Evolutionary conservation across 2,329 filamentous ascomycete species (phyloP), one percentile per base, ranked within the genome.

Genomic region (Penicillium thymicola): DNA sequence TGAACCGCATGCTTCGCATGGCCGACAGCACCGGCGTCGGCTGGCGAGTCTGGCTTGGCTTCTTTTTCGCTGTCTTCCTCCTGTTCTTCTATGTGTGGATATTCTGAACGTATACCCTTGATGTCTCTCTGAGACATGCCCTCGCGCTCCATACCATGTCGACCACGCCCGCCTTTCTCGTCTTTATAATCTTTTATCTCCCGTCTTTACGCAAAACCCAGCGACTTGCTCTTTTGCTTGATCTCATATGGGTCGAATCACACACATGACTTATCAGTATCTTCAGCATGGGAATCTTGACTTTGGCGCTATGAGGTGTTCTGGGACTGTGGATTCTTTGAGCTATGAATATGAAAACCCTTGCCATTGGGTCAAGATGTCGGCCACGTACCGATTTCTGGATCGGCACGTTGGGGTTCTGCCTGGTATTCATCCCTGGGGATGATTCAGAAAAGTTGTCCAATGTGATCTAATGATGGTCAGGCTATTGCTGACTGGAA

Each of bases 1-100:
- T 99, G 94, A 96, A 91, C 72, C 82, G 92, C 57, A 99, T 99
- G 94, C 77, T 97, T 63, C 72, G 93, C 52, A 99, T 99, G 94
- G 94, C 94, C 5, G 85, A 97, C 78, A 83, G 86, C 67, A 96
- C 92, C 2, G 94, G 94, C n/a, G 88, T 99, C 10, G 88, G 92
- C 68, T 99, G 94, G 94, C 93, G 85, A 76, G 89, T 92, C 55
- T 99, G 94, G 94, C 74, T 97, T 50, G 82, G 80, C 42, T 99
- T 99, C 76, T 96, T 99, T 72, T 81, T 85, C 6, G 89, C 87
- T 36, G 90, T 97, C 18, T 84, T 88, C 60, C 71, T 93, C 54
- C 74, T 97, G 64, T 99, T 99, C 75, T 85, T 86, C 65, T 99
- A 93, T 74, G 93, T 97, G 57, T 97, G 93, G 92, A 75, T 96